Evolutionary conservation across 164 flowering plant species (phyloP).

Genomic region (Vitis amurensis): DNA sequence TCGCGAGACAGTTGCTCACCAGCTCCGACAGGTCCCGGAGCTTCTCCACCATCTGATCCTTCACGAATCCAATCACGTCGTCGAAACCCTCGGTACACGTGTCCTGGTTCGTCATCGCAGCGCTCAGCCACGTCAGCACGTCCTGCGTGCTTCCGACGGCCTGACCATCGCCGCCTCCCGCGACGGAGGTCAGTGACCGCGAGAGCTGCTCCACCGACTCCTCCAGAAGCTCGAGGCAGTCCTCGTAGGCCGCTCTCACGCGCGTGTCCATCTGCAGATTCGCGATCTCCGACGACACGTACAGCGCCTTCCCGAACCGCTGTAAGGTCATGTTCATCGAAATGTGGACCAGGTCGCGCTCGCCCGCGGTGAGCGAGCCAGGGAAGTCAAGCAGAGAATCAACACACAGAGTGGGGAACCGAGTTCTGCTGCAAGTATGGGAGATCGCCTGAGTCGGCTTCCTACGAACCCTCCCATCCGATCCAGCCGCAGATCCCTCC

Average conservation of each 20-base stretch:
- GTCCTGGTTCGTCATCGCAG: conserved; percentile 66
- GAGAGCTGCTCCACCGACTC: conserved; percentile 47
- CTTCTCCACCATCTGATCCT: conserved; percentile 17
- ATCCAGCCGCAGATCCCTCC: conserved; percentile 13
- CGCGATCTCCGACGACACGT: conserved; percentile 24
- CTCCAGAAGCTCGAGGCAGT: conserved; percentile 56
- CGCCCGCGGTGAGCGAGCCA: conserved; percentile 42
- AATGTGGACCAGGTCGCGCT: conserved; percentile 51
- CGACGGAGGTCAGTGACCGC: conserved; percentile 30
- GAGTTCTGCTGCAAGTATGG: conserved; percentile 38
- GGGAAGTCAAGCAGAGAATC: conserved; percentile 54
- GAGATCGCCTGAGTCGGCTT: conserved; percentile 51
- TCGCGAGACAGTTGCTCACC: conserved; percentile 72
- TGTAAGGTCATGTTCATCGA: conserved; percentile 55
- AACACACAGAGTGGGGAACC: conserved; percentile 49
- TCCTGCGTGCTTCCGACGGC: conserved; percentile 34
- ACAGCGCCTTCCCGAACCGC: conserved; percentile 40
- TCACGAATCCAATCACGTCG: conserved; percentile 35
- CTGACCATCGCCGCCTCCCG: not conserved
- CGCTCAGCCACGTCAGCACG: conserved; percentile 67
- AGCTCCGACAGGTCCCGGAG: conserved; percentile 48
- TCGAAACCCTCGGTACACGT: conserved; percentile 57
- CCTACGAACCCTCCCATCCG: conserved; percentile 17
- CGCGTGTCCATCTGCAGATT: conserved; percentile 39
- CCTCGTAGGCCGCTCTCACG: conserved; percentile 43